Evolutionary conservation across 164 flowering plant species (phyloP).

Genomic region (Magnolia changhungtana): DNA sequence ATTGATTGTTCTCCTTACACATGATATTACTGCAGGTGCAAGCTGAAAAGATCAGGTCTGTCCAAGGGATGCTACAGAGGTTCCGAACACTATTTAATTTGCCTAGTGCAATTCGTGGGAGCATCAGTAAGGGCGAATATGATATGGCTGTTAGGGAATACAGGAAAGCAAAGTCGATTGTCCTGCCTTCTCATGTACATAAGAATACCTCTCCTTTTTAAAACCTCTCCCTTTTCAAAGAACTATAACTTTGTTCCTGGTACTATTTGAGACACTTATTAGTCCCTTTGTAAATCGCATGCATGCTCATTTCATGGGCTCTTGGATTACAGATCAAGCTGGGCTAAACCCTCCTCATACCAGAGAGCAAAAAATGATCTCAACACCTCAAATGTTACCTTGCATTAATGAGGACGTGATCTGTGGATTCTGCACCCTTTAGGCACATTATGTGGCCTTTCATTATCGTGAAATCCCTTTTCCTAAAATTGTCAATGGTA

Average conservation of each 20-base stretch:
- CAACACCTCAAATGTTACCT: no score
- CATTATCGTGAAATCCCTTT: no score
- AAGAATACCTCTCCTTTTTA: background rate
- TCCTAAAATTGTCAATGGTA: no score
- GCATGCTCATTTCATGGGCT: no score
- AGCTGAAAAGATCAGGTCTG: constrained; percentile 98
- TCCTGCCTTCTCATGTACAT: constrained; percentile 92
- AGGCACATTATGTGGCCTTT: no score
- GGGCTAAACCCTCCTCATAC: no score
- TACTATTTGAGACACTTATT: background rate
- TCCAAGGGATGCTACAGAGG: constrained; percentile 99
- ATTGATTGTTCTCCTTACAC: constrained; percentile 5
- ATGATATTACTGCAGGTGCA: constrained; percentile 59
- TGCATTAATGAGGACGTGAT: no score
- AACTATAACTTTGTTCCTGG: background rate
- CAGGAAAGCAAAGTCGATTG: constrained; percentile 97
- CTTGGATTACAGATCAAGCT: no score
- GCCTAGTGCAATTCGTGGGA: constrained; percentile 93
- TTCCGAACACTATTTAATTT: constrained; percentile 91
- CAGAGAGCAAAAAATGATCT: no score
- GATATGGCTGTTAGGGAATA: constrained; percentile 98
- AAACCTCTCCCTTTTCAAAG: background rate
- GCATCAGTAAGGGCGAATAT: constrained; percentile 97
- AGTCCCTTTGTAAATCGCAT: no score
- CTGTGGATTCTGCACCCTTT: no score